Conservation (phyloP, 805 yeast genomes). For the Tetrapisispora pingtungensis region DNA sequence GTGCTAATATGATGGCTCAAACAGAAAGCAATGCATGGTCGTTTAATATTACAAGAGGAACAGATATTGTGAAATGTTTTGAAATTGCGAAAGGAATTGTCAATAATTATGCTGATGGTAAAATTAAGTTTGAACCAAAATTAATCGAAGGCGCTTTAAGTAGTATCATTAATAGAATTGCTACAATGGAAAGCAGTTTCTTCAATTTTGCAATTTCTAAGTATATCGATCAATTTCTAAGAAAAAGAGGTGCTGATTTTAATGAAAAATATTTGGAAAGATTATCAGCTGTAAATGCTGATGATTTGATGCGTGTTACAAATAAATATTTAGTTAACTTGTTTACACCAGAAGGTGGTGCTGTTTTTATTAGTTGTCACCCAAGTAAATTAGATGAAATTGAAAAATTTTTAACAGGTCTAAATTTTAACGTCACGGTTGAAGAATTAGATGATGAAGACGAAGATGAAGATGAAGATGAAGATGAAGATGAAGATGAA, state of each 20-base stretch:
- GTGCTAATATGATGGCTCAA: conserved; percentile 53
- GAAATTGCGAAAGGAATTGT: conserved; percentile 57
- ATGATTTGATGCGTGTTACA: conserved; percentile 32
- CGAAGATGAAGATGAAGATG: conserved; percentile 25
- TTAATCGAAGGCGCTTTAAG: conserved; percentile 67
- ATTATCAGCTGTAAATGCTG: conserved; percentile 42
- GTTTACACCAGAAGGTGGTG: conserved; percentile 47
- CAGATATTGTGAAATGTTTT: conserved; percentile 62
- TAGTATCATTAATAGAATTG: conserved; percentile 60
- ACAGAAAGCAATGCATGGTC: conserved; percentile 58
- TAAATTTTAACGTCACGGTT: conserved; percentile 52
- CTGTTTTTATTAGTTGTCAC: conserved; percentile 64
- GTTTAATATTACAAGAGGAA: conserved; percentile 68
- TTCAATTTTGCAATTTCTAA: conserved; percentile 56
- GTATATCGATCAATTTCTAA: conserved; percentile 55
- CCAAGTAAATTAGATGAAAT: conserved; percentile 48
- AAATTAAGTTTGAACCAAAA: conserved; percentile 42
- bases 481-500: conserved; percentile 7
- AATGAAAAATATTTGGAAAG: conserved; percentile 42
- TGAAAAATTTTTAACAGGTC: conserved; percentile 34
- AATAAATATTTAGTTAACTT: conserved; percentile 53
- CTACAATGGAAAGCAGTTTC: conserved; percentile 55
- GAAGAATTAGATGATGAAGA: conserved; percentile 41
- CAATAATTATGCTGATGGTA: conserved; percentile 47
- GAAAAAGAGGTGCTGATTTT: conserved; percentile 62